Evolutionary conservation across 352 stramenopile genomes (phyloP), one percentile per base, ranked within the genome.

Genomic region (Lagenidium giganteum): DNA sequence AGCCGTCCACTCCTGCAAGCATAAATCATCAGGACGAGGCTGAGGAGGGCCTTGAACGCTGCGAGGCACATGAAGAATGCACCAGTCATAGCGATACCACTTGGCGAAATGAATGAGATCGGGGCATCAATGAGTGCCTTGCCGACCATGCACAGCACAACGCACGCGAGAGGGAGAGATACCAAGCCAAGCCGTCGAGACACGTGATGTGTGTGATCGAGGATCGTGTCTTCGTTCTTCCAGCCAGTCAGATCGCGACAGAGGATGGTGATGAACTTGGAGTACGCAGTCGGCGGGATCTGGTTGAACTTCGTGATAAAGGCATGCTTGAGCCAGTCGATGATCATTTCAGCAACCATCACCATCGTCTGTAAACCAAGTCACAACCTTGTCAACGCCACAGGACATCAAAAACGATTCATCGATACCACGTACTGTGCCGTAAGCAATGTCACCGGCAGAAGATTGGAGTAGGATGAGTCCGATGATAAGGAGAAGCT

Each of bases 231-330:
- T 69, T 82, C 77, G 39, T 83, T 93, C 21, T 92, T 88, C 75
- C 95, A 96, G n/a, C 87, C 92, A 7, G 93, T 96, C 30, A 98
- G 68, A 54, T 98, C 96, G 11, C 87, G 84, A 11, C 91, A 95
- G 11, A 99, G 69, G 26, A 98, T 85, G 12, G 95, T 94, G 44
- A 87, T 82, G 64, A 97, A 98, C 57, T 98, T 96, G 41, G 78
- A 86, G 64, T 99, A 99, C 22, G 97, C 78, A 3, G 58, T 73
- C 25, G 93, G 91, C 26, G 93, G 77, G 34, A 99, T 92, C 32
- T 92, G 81, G 61, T 99, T 99, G 69, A 99, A 99, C 53, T 99
- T 99, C 38, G 92, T 98, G 54, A 99, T 98, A 67, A 99, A 99
- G 4, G 88, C 90, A 64, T 99, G 96, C 68, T 99, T 99, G 46